Percentiles rank a stretch among this genome's conserved stretches.
phyloP scores from a whole-genome alignment of 2,329 filamentous ascomycete genomes.

The Cladophialophora bantiana region DNA sequence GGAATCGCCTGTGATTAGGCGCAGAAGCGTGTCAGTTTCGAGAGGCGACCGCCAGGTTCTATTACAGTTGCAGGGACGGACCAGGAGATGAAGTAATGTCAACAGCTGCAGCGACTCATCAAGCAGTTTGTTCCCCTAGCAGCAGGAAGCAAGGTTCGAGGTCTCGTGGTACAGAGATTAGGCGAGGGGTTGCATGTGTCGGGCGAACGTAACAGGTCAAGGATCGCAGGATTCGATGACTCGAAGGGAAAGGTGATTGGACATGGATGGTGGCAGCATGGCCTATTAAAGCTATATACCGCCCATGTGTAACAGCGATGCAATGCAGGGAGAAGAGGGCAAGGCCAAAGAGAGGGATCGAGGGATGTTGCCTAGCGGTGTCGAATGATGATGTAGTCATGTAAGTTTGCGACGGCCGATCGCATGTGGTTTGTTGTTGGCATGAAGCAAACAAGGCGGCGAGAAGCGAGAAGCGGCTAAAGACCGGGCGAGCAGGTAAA shows the following conservation, averaged over 20 bases:
- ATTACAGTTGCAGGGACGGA: background rate
- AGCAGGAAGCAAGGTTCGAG: background rate
- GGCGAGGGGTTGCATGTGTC: background rate
- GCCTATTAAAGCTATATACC: background rate
- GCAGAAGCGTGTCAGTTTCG: background rate
- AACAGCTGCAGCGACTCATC: background rate
- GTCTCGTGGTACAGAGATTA: constrained; percentile 4
- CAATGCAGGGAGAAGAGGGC: background rate
- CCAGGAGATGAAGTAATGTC: background rate
- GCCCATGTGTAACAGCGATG: background rate
- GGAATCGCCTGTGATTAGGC: background rate
- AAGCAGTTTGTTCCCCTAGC: background rate
- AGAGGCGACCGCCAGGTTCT: background rate
- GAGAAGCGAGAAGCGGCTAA: too few relatives aligned
- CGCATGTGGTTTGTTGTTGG: background rate
- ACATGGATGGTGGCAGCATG: background rate
- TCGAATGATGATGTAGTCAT: background rate
- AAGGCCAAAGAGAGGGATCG: background rate
- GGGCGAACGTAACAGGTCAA: background rate
- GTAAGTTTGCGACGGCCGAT: constrained; percentile 4
- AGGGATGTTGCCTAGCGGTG: background rate
- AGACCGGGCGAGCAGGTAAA: too few relatives aligned
- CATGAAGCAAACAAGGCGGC: constrained; percentile 1
- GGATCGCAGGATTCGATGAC: constrained; percentile 6
- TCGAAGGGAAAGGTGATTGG: constrained; percentile 2